Evolutionary conservation across 257 asterid species (phyloP).

Genomic region (Parsonsia alboflavescens): DNA sequence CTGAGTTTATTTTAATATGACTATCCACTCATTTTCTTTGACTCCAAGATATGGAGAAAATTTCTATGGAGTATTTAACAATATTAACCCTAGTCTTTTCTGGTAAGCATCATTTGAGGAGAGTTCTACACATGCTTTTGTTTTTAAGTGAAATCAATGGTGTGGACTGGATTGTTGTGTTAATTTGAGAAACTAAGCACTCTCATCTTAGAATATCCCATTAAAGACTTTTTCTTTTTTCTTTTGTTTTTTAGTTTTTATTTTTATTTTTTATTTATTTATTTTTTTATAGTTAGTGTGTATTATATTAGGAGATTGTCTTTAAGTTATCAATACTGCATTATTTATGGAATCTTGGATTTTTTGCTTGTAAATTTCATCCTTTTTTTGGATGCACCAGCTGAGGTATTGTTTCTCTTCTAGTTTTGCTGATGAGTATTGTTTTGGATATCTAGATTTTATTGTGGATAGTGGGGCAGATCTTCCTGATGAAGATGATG

Average conservation of each 20-base stretch:
- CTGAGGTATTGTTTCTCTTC: neutral
- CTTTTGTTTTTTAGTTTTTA: too few relatives aligned
- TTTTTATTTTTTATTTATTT: too few relatives aligned
- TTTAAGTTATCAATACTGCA: neutral
- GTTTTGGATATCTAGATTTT: slow-evolving; percentile 51
- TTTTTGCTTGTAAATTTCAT: neutral
- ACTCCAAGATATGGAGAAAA: too few relatives aligned
- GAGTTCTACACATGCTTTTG: too few relatives aligned
- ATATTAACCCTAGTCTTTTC: too few relatives aligned
- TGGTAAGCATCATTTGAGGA: too few relatives aligned
- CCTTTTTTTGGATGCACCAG: neutral
- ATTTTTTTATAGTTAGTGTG: neutral
- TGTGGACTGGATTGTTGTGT: too few relatives aligned
- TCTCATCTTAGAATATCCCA: neutral
- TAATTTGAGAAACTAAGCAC: too few relatives aligned
- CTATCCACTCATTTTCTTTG: too few relatives aligned
- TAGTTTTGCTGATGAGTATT: neutral
- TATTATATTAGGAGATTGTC: neutral
- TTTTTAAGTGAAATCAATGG: too few relatives aligned
- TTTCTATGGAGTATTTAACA: too few relatives aligned
- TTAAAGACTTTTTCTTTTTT: neutral
- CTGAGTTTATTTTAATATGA: too few relatives aligned
- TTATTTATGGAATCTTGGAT: neutral
- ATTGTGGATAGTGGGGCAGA: slow-evolving; percentile 62
- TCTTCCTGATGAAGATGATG: slow-evolving; percentile 68